These are phyloP conservation scores for Setaria italica DNA, from an alignment of 202 grass and related monocot species.

Conservation along the genomic window DNA sequence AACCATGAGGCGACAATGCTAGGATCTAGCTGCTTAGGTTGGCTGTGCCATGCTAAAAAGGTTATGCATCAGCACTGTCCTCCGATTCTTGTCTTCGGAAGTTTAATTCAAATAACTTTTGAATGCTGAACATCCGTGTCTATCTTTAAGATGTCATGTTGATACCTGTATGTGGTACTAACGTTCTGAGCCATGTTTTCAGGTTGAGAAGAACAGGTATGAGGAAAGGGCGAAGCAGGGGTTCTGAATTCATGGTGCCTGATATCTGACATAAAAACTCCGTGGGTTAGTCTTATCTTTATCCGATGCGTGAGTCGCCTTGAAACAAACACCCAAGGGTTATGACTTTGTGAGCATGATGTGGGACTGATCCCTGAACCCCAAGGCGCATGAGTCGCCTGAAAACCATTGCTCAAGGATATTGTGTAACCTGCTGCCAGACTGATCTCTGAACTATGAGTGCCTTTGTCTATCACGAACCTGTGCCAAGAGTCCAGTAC, in stretches of 20 bases:
- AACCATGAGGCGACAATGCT: background rate
- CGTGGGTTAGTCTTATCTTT: background rate
- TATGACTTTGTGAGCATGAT: background rate
- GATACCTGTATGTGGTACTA: constrained; percentile 12
- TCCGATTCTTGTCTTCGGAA: background rate
- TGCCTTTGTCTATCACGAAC: background rate
- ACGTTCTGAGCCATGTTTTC: constrained; percentile 13
- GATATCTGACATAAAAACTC: background rate
- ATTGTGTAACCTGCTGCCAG: background rate
- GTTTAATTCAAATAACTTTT: background rate
- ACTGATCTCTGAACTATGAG: background rate
- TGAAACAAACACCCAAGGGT: background rate
- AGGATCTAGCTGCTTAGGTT: background rate
- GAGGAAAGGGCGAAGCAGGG: constrained; percentile 29
- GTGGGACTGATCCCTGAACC: background rate
- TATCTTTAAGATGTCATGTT: background rate
- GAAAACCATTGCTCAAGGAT: background rate
- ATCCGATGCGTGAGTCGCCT: background rate
- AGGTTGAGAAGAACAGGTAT: constrained; percentile 50
- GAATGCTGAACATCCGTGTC: background rate
- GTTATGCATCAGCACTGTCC: background rate
- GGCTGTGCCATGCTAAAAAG: background rate
- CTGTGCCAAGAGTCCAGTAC: background rate
- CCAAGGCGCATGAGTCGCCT: background rate
- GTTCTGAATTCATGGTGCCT: background rate